phyloP scores from a whole-genome alignment of 2,329 filamentous ascomycete species.

The Neofusicoccum umdonicola region DNA sequence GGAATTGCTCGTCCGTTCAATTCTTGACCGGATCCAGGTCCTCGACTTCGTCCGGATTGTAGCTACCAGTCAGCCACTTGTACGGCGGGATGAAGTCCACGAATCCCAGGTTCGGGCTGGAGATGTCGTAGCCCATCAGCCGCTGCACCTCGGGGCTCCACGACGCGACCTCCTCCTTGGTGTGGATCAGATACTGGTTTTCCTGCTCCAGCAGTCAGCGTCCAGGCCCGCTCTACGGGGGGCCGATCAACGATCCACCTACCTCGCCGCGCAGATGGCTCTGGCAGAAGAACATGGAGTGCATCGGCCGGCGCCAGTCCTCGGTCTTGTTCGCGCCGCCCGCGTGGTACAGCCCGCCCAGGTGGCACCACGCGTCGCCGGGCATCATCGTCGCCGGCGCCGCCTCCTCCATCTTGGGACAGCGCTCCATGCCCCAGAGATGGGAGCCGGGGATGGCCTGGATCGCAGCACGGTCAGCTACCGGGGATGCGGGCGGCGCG shows the following conservation, averaged over 20 bases:
- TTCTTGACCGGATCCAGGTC: slow-evolving; percentile 15
- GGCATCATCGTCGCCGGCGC: slow-evolving; percentile 41
- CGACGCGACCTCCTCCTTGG: slow-evolving; percentile 11
- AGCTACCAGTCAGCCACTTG: slow-evolving; percentile 1
- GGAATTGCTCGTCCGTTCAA: not conserved
- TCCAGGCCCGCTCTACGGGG: too few species aligned
- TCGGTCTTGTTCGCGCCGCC: slow-evolving; percentile 38
- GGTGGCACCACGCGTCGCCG: slow-evolving; percentile 41
- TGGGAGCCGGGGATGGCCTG: slow-evolving; percentile 42
- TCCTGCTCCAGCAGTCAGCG: slow-evolving; percentile 1
- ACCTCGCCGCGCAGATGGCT: slow-evolving; percentile 5
- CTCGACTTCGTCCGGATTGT: not conserved
- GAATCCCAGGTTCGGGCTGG: slow-evolving; percentile 16
- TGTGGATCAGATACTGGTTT: slow-evolving; percentile 11
- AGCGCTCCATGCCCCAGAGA: slow-evolving; percentile 40
- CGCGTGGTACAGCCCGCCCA: slow-evolving; percentile 43
- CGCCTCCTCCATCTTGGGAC: slow-evolving; percentile 39
- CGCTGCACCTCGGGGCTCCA: slow-evolving; percentile 5
- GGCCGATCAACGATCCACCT: not conserved
- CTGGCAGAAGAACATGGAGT: slow-evolving; percentile 16
- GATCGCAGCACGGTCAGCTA: not conserved
- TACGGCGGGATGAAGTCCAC: slow-evolving; percentile 17
- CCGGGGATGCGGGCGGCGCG: not conserved
- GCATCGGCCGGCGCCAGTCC: slow-evolving; percentile 18
- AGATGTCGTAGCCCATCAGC: slow-evolving; percentile 15